Evolutionary conservation across 202 grass and related monocot species (phyloP), one percentile per base, ranked within the genome.

Genomic region (Hordeum pubiflorum): DNA sequence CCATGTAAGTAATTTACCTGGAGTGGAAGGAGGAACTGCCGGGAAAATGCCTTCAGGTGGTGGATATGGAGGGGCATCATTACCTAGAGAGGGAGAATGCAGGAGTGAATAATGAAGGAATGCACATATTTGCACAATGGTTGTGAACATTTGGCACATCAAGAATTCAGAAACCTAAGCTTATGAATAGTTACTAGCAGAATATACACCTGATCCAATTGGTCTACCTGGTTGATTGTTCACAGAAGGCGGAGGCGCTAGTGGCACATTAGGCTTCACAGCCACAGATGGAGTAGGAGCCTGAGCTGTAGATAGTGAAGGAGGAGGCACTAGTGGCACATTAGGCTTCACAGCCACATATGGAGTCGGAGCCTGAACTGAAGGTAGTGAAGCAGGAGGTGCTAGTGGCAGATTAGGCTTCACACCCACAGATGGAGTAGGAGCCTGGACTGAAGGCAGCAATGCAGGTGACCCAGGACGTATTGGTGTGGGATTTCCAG

Each of bases 131-230:
- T 73, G 20, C 40, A 50, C 2, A 24, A 63, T 23, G 17, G 6
- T 4, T 4, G 14, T 69, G 43, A 75, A 77, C 33, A 17, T 63
- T 79, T 75, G 67, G 27, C 5, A 50, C 6, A 83, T 18, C 2
- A 65, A 69, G 22, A 78, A 78, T 82, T 8, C 27, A 58, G 40
- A 23, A 79, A 63, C 22, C 57, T 10, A 79, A 75, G 18, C 14
- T 13, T 69, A 20, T 74, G 43, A 84, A 50, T 72, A 5, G 58
- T 23, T 75, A 32, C 15, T 14, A 40, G 46, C 32, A 63, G 24
- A 85, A 82, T 55, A 81, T 86, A 76, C 86, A 93, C 86, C 91
- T 87, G 86, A 85, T 9, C 73, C 85, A 82, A 86, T 81, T 23
- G 88, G 88, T 9, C 21, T 81, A 81, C 41, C 89, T 72, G 84